Percentiles rank a stretch among this genome's conserved stretches.
These are phyloP conservation scores for Plectosphaerella cucumerina DNA, from an alignment of 2,329 filamentous ascomycete genomes.

Conservation along the genomic window DNA sequence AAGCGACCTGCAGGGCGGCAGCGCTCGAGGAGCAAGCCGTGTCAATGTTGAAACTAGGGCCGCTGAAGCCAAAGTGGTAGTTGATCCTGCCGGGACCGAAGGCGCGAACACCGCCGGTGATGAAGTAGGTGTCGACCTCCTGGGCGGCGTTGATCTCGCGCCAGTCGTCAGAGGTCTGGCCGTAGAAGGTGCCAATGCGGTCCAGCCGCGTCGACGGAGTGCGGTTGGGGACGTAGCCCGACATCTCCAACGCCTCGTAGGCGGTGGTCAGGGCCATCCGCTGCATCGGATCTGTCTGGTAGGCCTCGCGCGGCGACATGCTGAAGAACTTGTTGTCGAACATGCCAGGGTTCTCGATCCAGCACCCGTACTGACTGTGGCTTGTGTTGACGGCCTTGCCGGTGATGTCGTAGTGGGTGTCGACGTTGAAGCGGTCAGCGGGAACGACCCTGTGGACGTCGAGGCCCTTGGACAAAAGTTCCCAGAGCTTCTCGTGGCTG, in stretches of 20 bases:
- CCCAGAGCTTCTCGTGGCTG: constrained; percentile 36
- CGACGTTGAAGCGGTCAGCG: constrained; percentile 56
- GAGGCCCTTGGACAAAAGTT: constrained; percentile 59
- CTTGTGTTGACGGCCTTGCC: constrained; percentile 60
- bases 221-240: constrained; percentile 63
- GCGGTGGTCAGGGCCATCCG: constrained; percentile 68
- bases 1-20: constrained; percentile 65
- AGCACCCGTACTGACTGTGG: constrained; percentile 25
- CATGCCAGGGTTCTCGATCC: constrained; percentile 60
- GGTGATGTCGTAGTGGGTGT: constrained; percentile 57
- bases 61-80: constrained; percentile 74
- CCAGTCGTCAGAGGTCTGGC: constrained; percentile 74
- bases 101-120: constrained; percentile 45
- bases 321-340: constrained; percentile 71
- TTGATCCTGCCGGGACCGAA: constrained; percentile 62
- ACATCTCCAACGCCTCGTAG: constrained; percentile 77
- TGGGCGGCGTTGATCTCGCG: constrained; percentile 72
- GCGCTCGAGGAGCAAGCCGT: constrained; percentile 74
- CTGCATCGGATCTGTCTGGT: constrained; percentile 71
- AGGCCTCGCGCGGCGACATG: constrained; percentile 65
- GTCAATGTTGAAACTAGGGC: constrained; percentile 68
- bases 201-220: constrained; percentile 58
- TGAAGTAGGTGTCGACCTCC: constrained; percentile 55
- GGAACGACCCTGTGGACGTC: constrained; percentile 58
- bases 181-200: constrained; percentile 70